Conservation (phyloP, 164 flowering plant species). For the Hamamelis virginiana region DNA sequence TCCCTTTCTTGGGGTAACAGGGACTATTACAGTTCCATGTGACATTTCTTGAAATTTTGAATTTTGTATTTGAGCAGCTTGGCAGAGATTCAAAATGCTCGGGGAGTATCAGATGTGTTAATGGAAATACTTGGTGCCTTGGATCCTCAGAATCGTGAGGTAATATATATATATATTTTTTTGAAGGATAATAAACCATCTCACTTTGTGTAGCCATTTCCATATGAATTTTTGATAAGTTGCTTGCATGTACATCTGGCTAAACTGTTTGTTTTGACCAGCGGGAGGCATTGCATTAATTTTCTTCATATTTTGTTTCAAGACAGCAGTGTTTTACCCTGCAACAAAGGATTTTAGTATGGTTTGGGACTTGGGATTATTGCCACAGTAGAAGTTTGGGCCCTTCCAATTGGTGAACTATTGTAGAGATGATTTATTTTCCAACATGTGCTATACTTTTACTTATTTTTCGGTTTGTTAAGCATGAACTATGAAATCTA, state of each 20-base stretch:
- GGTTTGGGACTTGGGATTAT: too few relatives aligned
- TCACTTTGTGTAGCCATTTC: background rate
- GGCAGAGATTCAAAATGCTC: conserved; percentile 80
- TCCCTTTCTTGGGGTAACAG: too few relatives aligned
- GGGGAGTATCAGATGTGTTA: conserved; percentile 74
- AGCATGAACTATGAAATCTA: too few relatives aligned
- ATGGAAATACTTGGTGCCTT: conserved; percentile 89
- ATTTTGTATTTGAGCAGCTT: conserved; percentile 39
- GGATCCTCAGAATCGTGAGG: conserved; percentile 81
- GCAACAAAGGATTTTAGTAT: background rate
- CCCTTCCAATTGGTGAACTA: too few relatives aligned
- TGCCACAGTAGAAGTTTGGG: too few relatives aligned
- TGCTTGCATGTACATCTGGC: background rate
- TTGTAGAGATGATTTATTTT: too few relatives aligned
- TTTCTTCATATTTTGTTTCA: background rate
- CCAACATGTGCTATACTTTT: too few relatives aligned
- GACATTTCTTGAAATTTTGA: background rate
- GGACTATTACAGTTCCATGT: background rate
- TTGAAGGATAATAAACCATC: background rate
- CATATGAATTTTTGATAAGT: background rate
- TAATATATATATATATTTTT: conserved; percentile 20
- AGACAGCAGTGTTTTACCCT: background rate
- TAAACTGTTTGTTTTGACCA: background rate
- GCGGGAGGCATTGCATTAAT: background rate
- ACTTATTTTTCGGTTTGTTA: too few relatives aligned